Percentiles rank a stretch among this genome's conserved stretches.
These are phyloP conservation scores for Dioscorea alata DNA, from an alignment of 106 monocot genomes.

Conservation along the genomic window DNA sequence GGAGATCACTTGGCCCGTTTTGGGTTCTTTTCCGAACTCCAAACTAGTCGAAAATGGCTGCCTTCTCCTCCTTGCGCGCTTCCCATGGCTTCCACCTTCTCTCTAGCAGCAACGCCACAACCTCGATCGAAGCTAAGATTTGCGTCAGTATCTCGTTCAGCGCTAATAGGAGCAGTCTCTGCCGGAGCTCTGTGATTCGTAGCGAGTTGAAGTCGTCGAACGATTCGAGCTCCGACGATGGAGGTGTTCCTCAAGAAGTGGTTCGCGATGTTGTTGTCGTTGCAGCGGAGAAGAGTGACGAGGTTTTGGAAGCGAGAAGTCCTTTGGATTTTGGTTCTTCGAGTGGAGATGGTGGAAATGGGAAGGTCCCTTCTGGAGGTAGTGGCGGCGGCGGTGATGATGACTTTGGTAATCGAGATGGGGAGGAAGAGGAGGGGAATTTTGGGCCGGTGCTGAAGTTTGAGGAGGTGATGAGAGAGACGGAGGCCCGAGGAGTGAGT, in stretches of 20 bases:
- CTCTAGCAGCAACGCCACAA: too few relatives aligned
- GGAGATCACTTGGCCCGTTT: too few relatives aligned
- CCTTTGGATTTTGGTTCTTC: constrained; percentile 3
- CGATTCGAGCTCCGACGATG: neutral
- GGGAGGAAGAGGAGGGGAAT: constrained; percentile 24
- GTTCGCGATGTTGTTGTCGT: neutral
- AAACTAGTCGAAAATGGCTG: too few relatives aligned
- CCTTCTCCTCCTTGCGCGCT: too few relatives aligned
- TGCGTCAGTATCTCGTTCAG: too few relatives aligned
- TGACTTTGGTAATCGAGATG: constrained; percentile 8
- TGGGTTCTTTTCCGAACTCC: too few relatives aligned
- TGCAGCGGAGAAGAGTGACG: neutral
- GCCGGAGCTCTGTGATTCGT: constrained; percentile 2
- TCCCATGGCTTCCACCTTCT: too few relatives aligned
- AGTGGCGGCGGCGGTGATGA: constrained; percentile 2
- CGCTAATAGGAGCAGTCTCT: too few relatives aligned
- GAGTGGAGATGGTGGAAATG: constrained; percentile 20
- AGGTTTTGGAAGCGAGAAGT: constrained; percentile 1
- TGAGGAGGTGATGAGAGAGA: constrained; percentile 49
- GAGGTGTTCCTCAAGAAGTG: neutral
- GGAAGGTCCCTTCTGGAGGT: constrained; percentile 23
- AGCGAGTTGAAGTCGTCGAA: constrained; percentile 13
- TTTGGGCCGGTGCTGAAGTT: constrained; percentile 54
- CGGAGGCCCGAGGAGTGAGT: constrained; percentile 24
- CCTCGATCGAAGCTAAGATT: too few relatives aligned